Conservation (phyloP, 139 green algal genomes). For the Auxenochlorella pyrenoidosa region DNA sequence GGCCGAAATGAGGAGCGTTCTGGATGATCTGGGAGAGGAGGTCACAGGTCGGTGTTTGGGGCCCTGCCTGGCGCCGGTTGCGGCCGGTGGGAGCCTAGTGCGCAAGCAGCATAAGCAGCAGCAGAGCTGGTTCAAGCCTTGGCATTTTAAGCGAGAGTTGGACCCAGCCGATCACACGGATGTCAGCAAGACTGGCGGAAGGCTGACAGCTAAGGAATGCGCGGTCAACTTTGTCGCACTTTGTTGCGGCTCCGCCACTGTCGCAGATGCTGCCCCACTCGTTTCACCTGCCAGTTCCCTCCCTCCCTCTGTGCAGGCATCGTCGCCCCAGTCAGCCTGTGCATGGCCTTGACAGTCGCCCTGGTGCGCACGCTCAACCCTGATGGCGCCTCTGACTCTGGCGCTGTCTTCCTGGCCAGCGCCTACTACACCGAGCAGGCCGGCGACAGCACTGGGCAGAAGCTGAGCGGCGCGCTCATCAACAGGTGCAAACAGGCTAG, state of each 20-base stretch:
- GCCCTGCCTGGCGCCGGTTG: no score
- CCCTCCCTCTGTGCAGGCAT: constrained; percentile 7
- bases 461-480: constrained; percentile 86
- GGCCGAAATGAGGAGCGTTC: constrained; percentile 17
- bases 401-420: constrained; percentile 73
- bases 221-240: no score
- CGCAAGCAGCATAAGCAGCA: no score
- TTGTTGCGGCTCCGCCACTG: no score
- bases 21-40: constrained; percentile 81
- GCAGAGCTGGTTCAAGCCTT: no score
- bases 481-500: constrained; percentile 70
- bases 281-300: no score
- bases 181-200: no score
- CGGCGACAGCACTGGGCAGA: constrained; percentile 75
- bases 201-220: no score
- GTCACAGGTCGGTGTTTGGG: constrained; percentile 69
- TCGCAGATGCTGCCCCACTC: no score
- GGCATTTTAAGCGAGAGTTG: no score
- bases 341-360: constrained; percentile 90
- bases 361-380: constrained; percentile 90
- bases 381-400: constrained; percentile 57
- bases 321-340: constrained; percentile 88
- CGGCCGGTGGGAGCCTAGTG: no score
- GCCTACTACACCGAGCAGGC: constrained; percentile 86
- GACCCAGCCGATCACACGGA: no score